Percentiles rank a stretch among this genome's conserved stretches.
These are phyloP conservation scores for Penicillium sp. DNA, from an alignment of 2,329 filamentous ascomycete species.

Conservation along the genomic window DNA sequence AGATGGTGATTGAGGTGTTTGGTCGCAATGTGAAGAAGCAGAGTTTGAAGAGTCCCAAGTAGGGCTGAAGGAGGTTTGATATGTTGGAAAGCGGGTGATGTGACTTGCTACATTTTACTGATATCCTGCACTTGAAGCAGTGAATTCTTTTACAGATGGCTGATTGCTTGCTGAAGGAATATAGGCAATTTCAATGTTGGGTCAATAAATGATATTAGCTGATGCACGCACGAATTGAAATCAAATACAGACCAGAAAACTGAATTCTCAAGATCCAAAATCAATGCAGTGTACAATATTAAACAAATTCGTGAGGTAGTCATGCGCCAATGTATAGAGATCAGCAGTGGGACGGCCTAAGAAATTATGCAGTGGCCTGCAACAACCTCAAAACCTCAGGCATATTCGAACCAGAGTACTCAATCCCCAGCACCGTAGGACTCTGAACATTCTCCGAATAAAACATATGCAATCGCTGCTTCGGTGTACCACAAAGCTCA, in stretches of 20 bases:
- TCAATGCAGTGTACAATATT: neutral
- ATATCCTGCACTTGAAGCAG: too few relatives aligned
- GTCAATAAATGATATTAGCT: neutral
- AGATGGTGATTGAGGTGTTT: conserved; percentile 27
- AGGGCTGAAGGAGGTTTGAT: neutral
- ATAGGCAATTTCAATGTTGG: neutral
- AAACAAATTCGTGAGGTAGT: neutral
- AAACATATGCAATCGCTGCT: conserved; percentile 22
- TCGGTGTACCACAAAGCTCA: conserved; percentile 6
- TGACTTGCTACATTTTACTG: neutral
- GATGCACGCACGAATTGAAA: neutral
- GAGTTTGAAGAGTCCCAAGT: neutral
- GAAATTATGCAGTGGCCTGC: conserved; percentile 12
- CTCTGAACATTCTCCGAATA: conserved; percentile 28
- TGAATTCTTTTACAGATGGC: too few relatives aligned
- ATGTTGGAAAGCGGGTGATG: neutral
- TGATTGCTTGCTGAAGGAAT: neutral
- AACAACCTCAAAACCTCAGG: conserved; percentile 26
- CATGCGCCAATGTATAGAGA: neutral
- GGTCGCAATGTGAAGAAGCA: conserved; percentile 34
- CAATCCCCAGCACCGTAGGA: conserved; percentile 27
- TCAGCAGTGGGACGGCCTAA: neutral
- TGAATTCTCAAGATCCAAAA: neutral
- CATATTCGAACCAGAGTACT: conserved; percentile 32
- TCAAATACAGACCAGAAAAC: neutral